phyloP scores from a whole-genome alignment of 306 rosid species.

The Lotus japonicus region DNA sequence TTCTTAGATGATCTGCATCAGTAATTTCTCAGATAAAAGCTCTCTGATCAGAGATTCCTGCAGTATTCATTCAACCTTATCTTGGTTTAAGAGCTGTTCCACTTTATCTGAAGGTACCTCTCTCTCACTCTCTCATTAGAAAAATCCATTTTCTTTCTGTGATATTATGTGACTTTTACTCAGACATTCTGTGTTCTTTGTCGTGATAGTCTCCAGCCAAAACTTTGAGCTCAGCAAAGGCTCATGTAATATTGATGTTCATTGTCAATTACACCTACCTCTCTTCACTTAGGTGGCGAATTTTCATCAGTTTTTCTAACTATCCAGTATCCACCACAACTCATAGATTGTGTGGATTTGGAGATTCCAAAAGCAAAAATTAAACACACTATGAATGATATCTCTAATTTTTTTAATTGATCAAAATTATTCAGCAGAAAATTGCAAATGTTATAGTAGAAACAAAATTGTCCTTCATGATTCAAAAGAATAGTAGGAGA shows the following conservation, averaged over 20 bases:
- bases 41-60: slow-evolving; percentile 19
- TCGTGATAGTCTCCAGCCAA: not conserved
- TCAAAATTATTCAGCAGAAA: not conserved
- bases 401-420: too few species aligned
- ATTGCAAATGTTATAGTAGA: not conserved
- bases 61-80: slow-evolving; percentile 5
- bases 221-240: not conserved
- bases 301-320: not conserved
- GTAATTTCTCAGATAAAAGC: not conserved
- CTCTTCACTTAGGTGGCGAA: slow-evolving; percentile 11
- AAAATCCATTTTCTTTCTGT: slow-evolving; percentile 32
- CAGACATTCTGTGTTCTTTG: slow-evolving; percentile 9
- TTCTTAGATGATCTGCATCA: not conserved
- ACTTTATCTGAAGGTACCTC: slow-evolving; percentile 33
- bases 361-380: too few species aligned
- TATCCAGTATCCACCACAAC: too few species aligned
- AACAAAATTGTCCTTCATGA: too few species aligned
- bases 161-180: slow-evolving; percentile 19
- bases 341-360: not conserved
- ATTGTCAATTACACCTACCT: not conserved
- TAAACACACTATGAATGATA: too few species aligned
- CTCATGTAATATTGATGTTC: not conserved
- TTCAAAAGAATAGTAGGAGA: too few species aligned
- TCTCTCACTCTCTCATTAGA: not conserved
- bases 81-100: slow-evolving; percentile 21